Evolutionary conservation across 176 grass and related monocot species (phyloP).

Genomic region (Aegilops speltoides): DNA sequence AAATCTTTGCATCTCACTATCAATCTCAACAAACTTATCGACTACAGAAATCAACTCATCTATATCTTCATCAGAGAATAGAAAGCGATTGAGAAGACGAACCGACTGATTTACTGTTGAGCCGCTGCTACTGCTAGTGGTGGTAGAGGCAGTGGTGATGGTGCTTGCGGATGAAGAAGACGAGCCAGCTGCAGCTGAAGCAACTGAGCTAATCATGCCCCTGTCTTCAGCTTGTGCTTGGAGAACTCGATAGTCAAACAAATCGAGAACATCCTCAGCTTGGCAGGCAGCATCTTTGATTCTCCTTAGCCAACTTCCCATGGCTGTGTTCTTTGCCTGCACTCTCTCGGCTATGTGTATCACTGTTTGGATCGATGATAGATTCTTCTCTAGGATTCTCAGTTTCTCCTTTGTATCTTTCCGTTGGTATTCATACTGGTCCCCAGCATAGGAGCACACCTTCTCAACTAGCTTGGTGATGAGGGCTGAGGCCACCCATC

Average conservation of each 20-base stretch:
- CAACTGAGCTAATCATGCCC: neutral
- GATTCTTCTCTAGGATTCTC: neutral
- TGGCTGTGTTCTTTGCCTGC: neutral
- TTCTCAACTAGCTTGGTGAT: conserved; percentile 31
- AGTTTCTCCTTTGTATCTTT: conserved; percentile 39
- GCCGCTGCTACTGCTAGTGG: neutral
- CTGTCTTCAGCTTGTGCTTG: conserved; percentile 22
- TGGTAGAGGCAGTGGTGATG: neutral
- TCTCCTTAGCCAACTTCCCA: neutral
- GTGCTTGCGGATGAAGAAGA: neutral
- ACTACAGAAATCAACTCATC: conserved; percentile 3
- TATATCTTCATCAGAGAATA: conserved; percentile 26
- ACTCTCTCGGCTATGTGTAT: neutral
- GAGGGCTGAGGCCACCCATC: conserved; percentile 6
- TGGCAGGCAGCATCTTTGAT: conserved; percentile 42
- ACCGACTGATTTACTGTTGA: conserved; percentile 5
- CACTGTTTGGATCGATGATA: neutral
- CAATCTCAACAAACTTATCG: conserved; percentile 17
- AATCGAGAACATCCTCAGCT: conserved; percentile 33
- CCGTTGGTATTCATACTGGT: conserved; percentile 41
- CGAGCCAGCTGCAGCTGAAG: neutral
- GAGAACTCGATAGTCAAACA: conserved; percentile 30
- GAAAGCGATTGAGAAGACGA: neutral
- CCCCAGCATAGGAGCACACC: conserved; percentile 16
- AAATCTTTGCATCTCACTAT: conserved; percentile 9